Conservation (phyloP, 768 basidiomycete species). For the Artomyces pyxidatus region DNA sequence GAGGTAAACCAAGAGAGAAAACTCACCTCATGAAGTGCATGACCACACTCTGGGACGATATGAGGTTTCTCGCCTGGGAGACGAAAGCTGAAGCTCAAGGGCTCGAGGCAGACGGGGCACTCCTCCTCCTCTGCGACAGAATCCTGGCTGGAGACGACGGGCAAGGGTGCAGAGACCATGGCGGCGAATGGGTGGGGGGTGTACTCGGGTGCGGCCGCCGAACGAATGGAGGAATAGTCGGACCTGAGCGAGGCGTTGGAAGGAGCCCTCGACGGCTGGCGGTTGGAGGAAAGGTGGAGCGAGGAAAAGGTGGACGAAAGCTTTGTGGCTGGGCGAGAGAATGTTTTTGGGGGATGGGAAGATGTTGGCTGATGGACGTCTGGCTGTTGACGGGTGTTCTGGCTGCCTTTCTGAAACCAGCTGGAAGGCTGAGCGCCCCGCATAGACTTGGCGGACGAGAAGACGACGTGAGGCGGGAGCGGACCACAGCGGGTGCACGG, state of each 20-base stretch:
- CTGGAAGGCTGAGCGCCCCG: conserved; percentile 12
- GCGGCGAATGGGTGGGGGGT: conserved; percentile 44
- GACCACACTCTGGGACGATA: conserved; percentile 95
- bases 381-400: conserved; percentile 3
- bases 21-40: conserved; percentile 88
- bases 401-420: conserved; percentile 15
- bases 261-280: neutral
- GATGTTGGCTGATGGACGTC: neutral
- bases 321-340: neutral
- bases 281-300: neutral
- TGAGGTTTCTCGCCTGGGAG: conserved; percentile 96
- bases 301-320: conserved; percentile 5
- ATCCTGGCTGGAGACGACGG: conserved; percentile 64
- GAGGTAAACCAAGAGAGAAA: neutral
- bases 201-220: conserved; percentile 20
- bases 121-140: conserved; percentile 72
- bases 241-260: conserved; percentile 5
- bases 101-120: conserved; percentile 96
- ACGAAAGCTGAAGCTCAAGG: conserved; percentile 86
- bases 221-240: conserved; percentile 17
- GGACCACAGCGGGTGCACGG: neutral
- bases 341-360: neutral
- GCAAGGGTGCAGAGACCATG: conserved; percentile 58
- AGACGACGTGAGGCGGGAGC: neutral
- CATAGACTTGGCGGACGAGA: conserved; percentile 9